Percentiles rank a stretch among this genome's conserved stretches.
phyloP scores from a whole-genome alignment of 352 stramenopile species.

The Phytopythium mirpurense region DNA sequence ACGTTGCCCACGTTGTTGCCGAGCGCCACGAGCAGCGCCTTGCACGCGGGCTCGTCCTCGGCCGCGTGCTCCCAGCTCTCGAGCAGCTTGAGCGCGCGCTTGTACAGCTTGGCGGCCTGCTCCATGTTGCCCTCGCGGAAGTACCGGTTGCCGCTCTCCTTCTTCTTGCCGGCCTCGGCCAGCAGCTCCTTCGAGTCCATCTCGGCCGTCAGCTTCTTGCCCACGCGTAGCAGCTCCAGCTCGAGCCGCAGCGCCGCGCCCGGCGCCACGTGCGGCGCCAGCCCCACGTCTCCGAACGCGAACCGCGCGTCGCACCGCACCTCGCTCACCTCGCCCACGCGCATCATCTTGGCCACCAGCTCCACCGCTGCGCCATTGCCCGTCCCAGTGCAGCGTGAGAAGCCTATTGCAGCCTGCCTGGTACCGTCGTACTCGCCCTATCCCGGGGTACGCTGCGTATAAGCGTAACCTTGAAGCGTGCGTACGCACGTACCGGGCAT shows the following conservation, averaged over 20 bases:
- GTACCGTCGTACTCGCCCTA: too few species aligned
- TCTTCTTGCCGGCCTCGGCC: slow-evolving; percentile 74
- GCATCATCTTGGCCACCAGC: slow-evolving; percentile 75
- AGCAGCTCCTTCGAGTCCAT: slow-evolving; percentile 74
- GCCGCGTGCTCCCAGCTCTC: slow-evolving; percentile 67
- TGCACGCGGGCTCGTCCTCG: slow-evolving; percentile 47
- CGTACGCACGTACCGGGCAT: slow-evolving; percentile 75
- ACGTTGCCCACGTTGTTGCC: slow-evolving; percentile 85
- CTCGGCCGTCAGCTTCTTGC: slow-evolving; percentile 61
- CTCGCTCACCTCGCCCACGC: slow-evolving; percentile 62
- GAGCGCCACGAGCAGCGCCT: slow-evolving; percentile 66
- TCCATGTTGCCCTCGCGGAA: slow-evolving; percentile 82
- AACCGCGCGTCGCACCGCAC: slow-evolving; percentile 73
- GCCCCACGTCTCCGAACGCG: slow-evolving; percentile 63
- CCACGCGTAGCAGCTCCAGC: slow-evolving; percentile 55
- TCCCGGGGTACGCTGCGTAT: too few species aligned
- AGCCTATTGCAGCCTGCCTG: too few species aligned
- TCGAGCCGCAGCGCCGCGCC: slow-evolving; percentile 47
- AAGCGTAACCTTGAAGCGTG: too few species aligned
- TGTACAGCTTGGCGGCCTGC: slow-evolving; percentile 80
- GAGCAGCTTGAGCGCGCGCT: slow-evolving; percentile 75
- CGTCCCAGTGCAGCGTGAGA: too few species aligned
- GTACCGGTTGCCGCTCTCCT: slow-evolving; percentile 78
- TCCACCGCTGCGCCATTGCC: slow-evolving; percentile 40
- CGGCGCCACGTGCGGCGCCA: slow-evolving; percentile 40